Conservation (phyloP, 805 yeast species). For the Saccharomycopsis synnaedendra region DNA sequence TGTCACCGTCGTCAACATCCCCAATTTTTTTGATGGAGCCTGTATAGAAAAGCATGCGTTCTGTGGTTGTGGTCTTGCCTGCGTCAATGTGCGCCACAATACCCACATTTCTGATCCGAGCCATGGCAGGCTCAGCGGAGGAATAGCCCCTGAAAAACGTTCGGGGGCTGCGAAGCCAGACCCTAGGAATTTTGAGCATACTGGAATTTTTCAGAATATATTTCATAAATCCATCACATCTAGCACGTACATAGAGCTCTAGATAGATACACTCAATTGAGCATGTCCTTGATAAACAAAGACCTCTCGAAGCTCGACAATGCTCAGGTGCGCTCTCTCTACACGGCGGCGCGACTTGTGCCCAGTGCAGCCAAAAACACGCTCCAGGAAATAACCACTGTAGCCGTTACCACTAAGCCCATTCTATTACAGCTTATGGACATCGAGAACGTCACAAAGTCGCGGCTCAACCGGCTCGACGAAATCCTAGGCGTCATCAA, state of each 20-base stretch:
- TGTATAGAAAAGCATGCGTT: conserved; percentile 82
- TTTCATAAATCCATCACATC: not conserved
- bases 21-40: conserved; percentile 78
- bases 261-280: not conserved
- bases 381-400: too few species aligned
- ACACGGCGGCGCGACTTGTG: not conserved
- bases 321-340: not conserved
- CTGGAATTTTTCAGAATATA: not conserved
- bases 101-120: conserved; percentile 74
- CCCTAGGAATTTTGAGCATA: not conserved
- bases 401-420: not conserved
- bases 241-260: not conserved
- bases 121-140: conserved; percentile 14
- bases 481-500: conserved; percentile 28
- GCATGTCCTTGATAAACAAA: not conserved
- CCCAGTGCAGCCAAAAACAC: too few species aligned
- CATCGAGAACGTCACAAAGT: conserved; percentile 40
- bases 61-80: conserved; percentile 96
- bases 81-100: conserved; percentile 99
- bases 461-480: conserved; percentile 44
- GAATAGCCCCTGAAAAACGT: not conserved
- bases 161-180: not conserved
- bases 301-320: not conserved
- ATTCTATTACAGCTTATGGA: conserved; percentile 22
- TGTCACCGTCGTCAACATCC: conserved; percentile 92